Evolutionary conservation across 78 protist genomes (phyloP).

Genomic region (Protostelium mycophagum): DNA sequence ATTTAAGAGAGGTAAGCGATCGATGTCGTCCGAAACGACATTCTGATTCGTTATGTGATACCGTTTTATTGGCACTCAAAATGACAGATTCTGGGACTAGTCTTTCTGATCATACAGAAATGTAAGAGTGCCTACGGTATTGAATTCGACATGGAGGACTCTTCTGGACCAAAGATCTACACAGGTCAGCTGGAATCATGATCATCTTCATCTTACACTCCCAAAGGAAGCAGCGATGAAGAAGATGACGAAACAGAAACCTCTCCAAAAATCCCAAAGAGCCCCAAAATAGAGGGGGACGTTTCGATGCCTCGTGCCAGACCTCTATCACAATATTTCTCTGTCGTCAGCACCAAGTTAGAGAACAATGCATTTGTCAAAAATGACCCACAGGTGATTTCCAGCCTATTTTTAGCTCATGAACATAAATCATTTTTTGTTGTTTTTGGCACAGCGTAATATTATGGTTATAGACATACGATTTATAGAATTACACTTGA

Average conservation of each 20-base stretch:
- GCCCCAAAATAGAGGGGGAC: no score
- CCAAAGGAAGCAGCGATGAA: not conserved
- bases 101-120: not conserved
- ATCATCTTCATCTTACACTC: not conserved
- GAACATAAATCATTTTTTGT: no score
- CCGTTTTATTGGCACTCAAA: not conserved
- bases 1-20: slow-evolving; percentile 35
- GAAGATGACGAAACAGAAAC: not conserved
- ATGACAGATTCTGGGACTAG: not conserved
- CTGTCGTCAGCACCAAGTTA: not conserved
- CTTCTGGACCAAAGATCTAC: not conserved
- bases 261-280: not conserved
- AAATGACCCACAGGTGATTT: not conserved
- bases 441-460: no score
- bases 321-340: not conserved
- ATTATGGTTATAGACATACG: no score
- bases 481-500: no score
- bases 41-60: not conserved
- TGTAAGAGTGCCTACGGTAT: not conserved
- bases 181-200: no score
- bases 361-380: not conserved
- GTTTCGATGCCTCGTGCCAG: no score
- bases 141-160: not conserved
- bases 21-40: no score
- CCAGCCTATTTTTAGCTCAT: no score